Evolutionary conservation across 495 filamentous ascomycete species (phyloP), one percentile per base, ranked within the genome.

Genomic region (Penicillium roqueforti): DNA sequence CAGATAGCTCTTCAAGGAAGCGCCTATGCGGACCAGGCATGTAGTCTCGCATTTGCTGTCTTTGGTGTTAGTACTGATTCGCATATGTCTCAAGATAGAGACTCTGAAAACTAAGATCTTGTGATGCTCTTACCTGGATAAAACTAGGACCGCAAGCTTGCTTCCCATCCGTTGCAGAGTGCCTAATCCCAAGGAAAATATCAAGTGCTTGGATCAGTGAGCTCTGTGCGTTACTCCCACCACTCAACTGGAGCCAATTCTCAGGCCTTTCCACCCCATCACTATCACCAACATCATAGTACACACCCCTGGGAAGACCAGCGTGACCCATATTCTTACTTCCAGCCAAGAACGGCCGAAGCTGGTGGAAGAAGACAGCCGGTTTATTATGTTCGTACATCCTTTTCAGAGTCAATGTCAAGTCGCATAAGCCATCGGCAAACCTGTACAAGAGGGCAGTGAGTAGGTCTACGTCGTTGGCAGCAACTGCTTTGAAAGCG

Each of bases 241-340:
- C 93, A 38, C 87, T 83, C 60, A 87, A 87, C 60, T 93, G 85
- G 48, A 83, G 79, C 74, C 88, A 96, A 1, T 78, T 44, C 39
- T 44, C 50, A 1, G 29, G 40, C 13, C 26, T 43, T 19, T 52
- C 50, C 4, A 23, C 68, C 8, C 83, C 84, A 11, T 75, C 70
- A 14, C 88, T 87, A 41, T 75, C 71, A n/a, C 88, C 88, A 40
- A 87, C 76, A 57, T 96, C 91, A 64, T 96, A 97, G 31, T 89
- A 80, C 19, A 98, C 86, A 1, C 93, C 93, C 58, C 83, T 78
- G 0, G 95, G 90, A 26, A 98, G 72, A 0, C 93, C 93, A 1
- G 92, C 92, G n/a, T 86, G 84, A 20, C 78, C 83, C 93, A 98
- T 98, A 62, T 96, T 96, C 77, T 95, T 95, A 59, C 87, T 89